These are phyloP conservation scores for Emergomyces africanus DNA, from an alignment of 2,329 filamentous ascomycete genomes.

Conservation along the genomic window DNA sequence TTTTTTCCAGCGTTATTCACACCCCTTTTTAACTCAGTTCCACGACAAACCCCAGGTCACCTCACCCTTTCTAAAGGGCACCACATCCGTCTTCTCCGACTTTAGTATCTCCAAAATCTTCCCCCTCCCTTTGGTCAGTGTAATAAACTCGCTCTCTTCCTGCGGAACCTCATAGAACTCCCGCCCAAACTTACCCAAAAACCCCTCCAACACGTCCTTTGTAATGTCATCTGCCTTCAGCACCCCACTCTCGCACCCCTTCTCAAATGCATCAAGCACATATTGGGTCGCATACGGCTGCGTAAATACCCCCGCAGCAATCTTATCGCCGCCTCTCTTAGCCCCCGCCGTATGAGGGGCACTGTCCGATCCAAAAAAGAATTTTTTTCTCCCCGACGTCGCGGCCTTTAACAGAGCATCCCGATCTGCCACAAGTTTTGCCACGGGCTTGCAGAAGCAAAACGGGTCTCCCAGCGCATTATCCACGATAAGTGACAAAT, in stretches of 20 bases:
- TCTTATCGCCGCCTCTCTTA: conserved; percentile 41
- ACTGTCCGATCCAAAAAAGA: conserved; percentile 57
- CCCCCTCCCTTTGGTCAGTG: conserved; percentile 17
- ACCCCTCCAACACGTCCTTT: conserved; percentile 42
- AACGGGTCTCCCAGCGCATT: conserved; percentile 61
- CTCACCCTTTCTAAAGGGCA: conserved; percentile 5
- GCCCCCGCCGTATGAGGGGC: conserved; percentile 51
- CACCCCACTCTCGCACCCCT: conserved; percentile 41
- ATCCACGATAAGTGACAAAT: conserved; percentile 68
- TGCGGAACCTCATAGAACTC: conserved; percentile 45
- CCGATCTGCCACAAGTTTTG: conserved; percentile 59
- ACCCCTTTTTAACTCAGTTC: neutral
- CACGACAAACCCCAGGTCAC: conserved; percentile 3
- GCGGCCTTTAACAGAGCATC: conserved; percentile 56
- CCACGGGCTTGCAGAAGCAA: conserved; percentile 67
- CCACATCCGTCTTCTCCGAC: conserved; percentile 41
- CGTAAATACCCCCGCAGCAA: conserved; percentile 49
- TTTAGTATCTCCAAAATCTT: conserved; percentile 43
- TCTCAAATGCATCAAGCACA: conserved; percentile 46
- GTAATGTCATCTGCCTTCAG: conserved; percentile 43
- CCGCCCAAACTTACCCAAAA: conserved; percentile 45
- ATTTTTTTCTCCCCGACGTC: conserved; percentile 39
- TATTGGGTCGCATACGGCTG: conserved; percentile 47
- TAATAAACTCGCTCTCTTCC: conserved; percentile 38
- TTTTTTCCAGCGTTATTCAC: neutral